Conservation (phyloP, 305 asterid species). For the Solanum hybrid region DNA sequence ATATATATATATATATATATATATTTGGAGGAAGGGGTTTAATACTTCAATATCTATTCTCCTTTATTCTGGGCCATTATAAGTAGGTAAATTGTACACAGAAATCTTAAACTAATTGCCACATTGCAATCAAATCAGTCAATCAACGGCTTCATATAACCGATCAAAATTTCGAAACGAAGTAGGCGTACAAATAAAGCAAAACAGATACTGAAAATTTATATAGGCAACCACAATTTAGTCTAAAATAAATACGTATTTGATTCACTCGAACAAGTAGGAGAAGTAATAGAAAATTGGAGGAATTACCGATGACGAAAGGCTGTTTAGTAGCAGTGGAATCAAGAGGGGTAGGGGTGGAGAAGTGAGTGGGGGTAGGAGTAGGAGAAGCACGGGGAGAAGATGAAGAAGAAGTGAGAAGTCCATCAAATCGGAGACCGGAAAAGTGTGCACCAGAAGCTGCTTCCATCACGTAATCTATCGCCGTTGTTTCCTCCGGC, state of each 20-base stretch:
- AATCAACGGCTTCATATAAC: neutral
- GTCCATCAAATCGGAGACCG: conserved; percentile 63
- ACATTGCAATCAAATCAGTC: neutral
- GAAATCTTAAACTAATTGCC: neutral
- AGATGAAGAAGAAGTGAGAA: conserved; percentile 31
- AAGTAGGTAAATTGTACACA: neutral
- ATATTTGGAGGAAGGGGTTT: neutral
- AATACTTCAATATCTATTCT: neutral
- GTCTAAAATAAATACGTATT: neutral
- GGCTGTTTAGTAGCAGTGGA: conserved; percentile 59
- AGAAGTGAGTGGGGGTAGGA: conserved; percentile 16
- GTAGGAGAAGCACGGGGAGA: conserved; percentile 48
- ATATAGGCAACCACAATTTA: neutral
- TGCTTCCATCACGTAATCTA: conserved; percentile 82
- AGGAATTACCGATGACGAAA: conserved; percentile 68
- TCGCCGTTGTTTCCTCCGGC: conserved; percentile 41
- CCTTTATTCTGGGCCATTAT: neutral
- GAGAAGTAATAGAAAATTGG: neutral
- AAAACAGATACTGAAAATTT: neutral
- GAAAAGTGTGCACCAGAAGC: conserved; percentile 83
- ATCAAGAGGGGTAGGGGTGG: conserved; percentile 28
- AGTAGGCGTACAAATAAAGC: neutral
- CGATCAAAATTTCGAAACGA: neutral
- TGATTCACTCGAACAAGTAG: neutral
- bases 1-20: neutral